phyloP scores from a whole-genome alignment of 2,329 filamentous ascomycete species.

The Plectosphaerella sp. region DNA sequence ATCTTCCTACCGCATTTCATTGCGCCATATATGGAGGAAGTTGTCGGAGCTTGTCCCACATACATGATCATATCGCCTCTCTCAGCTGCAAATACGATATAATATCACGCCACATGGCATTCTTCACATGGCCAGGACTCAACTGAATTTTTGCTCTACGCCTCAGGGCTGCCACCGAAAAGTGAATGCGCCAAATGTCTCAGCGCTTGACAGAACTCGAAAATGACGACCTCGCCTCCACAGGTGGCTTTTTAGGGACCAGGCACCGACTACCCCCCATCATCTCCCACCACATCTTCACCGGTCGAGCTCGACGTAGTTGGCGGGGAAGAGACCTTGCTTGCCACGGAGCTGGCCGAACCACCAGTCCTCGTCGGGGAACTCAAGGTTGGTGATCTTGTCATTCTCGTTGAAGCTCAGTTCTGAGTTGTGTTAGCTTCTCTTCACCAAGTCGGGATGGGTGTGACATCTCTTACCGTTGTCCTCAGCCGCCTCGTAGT shows the following conservation, averaged over 20 bases:
- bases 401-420: slow-evolving; percentile 86
- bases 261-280: no score
- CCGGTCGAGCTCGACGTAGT: slow-evolving; percentile 59
- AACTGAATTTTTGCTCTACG: slow-evolving; percentile 8
- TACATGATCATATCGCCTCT: no score
- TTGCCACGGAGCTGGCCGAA: slow-evolving; percentile 79
- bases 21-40: no score
- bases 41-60: no score
- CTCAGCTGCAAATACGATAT: no score
- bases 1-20: background rate
- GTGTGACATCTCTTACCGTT: slow-evolving; percentile 55
- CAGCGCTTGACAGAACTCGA: no score
- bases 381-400: slow-evolving; percentile 78
- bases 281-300: slow-evolving; percentile 9
- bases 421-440: slow-evolving; percentile 36
- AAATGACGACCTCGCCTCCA: no score
- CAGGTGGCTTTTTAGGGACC: no score
- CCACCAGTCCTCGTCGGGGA: slow-evolving; percentile 99
- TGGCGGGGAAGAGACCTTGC: slow-evolving; percentile 77
- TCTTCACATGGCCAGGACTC: no score
- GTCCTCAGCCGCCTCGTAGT: slow-evolving; percentile 96
- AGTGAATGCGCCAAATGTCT: no score
- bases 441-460: background rate
- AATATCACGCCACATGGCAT: no score
- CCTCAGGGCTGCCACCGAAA: background rate